Base-by-base conservation (phyloP, 2,329 filamentous ascomycete genomes). In the Botrytis aclada region DNA sequence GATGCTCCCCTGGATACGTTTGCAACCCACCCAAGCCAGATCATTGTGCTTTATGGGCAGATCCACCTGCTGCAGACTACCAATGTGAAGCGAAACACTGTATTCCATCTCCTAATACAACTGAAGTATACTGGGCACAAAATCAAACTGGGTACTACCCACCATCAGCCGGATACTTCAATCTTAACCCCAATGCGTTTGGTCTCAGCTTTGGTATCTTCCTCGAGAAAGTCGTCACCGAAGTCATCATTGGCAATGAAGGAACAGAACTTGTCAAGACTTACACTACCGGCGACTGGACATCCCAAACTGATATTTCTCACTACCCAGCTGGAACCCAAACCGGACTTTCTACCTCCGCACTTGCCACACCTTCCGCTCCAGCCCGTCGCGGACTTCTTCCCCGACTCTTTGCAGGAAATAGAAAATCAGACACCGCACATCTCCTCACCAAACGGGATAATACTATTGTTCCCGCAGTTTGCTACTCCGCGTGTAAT, bases 141-240 rank as follows among this genome's bases (percentile, higher is more conserved):
- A 83, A 84, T 72, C 72, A 83, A 61, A 88, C 86, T 0, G 75
- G 81, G 25, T 89, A 87, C 77, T 90, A 86, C 75, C 86, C 86
- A 2, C 84, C 86, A 1, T 84, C 83, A 0, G 79, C 84, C 0
- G 88, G 86, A 5, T 92, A 92, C 79, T 93, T 89, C 82, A 86
- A 92, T 73, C 84, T 93, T n/a, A 84, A 89, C 72, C 88, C 91
- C 0, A 80, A 83, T 1, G 84, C 84, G 0, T 93, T 93, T 73
- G 90, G 90, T 7, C 82, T 93, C 25, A 86, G 84, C 67, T 90
- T 88, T 73, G 86, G 86, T 60, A 89, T 92, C 29, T 92, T 91
- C 74, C 83, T 84, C 32, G 81, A 84, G 37, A 78, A 85, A 8
- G 79, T 81, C 3, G 71, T 83, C 10, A 76, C 81, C 41, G 82